Evolutionary conservation across 192 early-diverging fungal species (phyloP).

Genomic region (Allomyces arbusculus): DNA sequence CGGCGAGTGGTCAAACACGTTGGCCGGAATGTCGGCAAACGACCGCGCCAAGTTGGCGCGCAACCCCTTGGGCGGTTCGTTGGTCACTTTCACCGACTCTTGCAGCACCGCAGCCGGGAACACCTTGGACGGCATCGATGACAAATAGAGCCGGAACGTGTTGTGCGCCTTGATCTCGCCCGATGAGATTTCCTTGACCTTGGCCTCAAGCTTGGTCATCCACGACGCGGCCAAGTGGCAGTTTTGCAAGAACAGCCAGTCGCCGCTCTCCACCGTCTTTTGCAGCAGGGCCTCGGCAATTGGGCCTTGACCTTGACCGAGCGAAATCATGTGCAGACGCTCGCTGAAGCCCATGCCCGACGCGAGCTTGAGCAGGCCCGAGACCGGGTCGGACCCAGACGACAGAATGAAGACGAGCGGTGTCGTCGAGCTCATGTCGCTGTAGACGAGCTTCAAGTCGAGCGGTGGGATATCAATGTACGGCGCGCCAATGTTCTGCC

Average conservation of each 20-base stretch:
- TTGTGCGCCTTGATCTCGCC: slow-evolving; percentile 52
- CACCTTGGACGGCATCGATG: slow-evolving; percentile 90
- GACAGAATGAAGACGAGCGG: slow-evolving; percentile 81
- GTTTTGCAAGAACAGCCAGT: slow-evolving; percentile 96
- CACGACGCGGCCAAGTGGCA: slow-evolving; percentile 85
- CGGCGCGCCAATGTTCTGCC: slow-evolving; percentile 44
- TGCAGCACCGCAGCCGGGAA: slow-evolving; percentile 83
- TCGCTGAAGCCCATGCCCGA: slow-evolving; percentile 31
- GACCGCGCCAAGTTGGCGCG: slow-evolving; percentile 78
- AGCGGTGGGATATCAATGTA: slow-evolving; percentile 14
- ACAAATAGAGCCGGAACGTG: slow-evolving; percentile 86
- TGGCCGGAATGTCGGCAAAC: slow-evolving; percentile 40
- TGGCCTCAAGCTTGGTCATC: slow-evolving; percentile 89
- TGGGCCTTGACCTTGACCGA: slow-evolving; percentile 63
- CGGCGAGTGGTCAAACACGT: slow-evolving; percentile 25
- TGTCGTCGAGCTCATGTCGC: slow-evolving; percentile 50
- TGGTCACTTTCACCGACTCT: slow-evolving; percentile 73
- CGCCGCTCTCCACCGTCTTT: slow-evolving; percentile 54
- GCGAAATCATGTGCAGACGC: slow-evolving; percentile 87
- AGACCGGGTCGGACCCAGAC: slow-evolving; percentile 87
- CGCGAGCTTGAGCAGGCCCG: slow-evolving; percentile 79
- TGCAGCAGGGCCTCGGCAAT: slow-evolving; percentile 78
- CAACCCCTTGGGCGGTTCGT: slow-evolving; percentile 88
- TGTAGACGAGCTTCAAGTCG: slow-evolving; percentile 27
- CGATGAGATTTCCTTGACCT: slow-evolving; percentile 28